Percentiles rank a stretch among this genome's conserved stretches.
Conservation (phyloP, 352 stramenopile species). For the Globisporangium nunn region DNA sequence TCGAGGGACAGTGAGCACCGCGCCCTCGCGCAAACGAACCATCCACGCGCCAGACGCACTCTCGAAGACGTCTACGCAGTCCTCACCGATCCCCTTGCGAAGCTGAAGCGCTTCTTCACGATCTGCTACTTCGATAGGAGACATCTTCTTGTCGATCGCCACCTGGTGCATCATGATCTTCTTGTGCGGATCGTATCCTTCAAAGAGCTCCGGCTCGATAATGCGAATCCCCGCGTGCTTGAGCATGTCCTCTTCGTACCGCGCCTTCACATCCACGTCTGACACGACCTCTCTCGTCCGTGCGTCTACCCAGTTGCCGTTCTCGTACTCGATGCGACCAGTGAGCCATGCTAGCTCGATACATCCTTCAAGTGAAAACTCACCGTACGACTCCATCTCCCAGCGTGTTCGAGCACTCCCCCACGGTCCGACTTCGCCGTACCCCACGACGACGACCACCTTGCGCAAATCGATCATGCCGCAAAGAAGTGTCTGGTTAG, state of each 20-base stretch:
- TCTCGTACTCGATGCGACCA: constrained; percentile 75
- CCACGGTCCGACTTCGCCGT: constrained; percentile 83
- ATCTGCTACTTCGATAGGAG: constrained; percentile 80
- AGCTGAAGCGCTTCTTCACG: constrained; percentile 81
- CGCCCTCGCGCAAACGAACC: constrained; percentile 77
- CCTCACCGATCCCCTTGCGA: constrained; percentile 66
- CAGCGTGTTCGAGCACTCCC: constrained; percentile 81
- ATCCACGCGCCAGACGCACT: constrained; percentile 65
- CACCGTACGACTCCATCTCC: constrained; percentile 88
- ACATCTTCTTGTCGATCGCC: constrained; percentile 86
- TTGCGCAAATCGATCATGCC: constrained; percentile 82
- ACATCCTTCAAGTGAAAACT: constrained; percentile 86
- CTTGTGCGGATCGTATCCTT: constrained; percentile 85
- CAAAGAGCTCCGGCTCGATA: constrained; percentile 81
- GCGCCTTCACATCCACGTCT: constrained; percentile 70
- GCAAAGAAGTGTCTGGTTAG: constrained; percentile 37
- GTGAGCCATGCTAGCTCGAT: constrained; percentile 86
- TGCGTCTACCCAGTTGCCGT: constrained; percentile 80
- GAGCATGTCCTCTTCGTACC: constrained; percentile 79
- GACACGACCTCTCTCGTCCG: constrained; percentile 72
- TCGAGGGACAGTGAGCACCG: constrained; percentile 75
- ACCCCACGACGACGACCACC: constrained; percentile 80
- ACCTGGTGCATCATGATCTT: constrained; percentile 85
- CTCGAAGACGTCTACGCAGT: constrained; percentile 82
- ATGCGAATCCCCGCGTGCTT: constrained; percentile 79